Evolutionary conservation across 2,329 filamentous ascomycete genomes (phyloP), one percentile per base, ranked within the genome.

Genomic region (Fusarium kyushuense): DNA sequence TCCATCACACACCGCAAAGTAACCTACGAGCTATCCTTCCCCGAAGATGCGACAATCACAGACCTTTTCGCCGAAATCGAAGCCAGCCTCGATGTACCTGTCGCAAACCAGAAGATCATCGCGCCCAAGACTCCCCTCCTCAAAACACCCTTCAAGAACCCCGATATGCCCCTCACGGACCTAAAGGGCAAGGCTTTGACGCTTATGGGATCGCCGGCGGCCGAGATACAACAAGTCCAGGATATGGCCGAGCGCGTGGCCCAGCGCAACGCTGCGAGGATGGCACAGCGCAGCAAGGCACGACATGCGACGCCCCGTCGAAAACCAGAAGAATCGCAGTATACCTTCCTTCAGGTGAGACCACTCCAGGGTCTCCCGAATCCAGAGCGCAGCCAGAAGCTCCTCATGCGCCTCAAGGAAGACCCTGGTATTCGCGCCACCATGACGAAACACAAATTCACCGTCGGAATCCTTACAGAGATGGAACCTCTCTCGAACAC

Each of bases 401-500:
- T 95, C 72, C 86, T 99, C 3, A 84, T 91, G 76, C 87, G 92
- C 1, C 84, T 99, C 5, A 89, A 89, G 67, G 86, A 90, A 63
- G 96, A 99, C 77, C 90, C 92, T 0, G 96, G 96, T 10, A 95
- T 99, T 79, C 90, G 90, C 67, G 84, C 90, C 1, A 86, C 89
- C 1, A 99, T 99, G 96, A 84, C 86, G 17, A 90, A 89, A 72
- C 94, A 97, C 81, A 87, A 89, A 67, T 97, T 97, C 82, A 87
- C 86, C 21, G 96, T 99, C 1, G 90, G 90, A 0, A 79, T 98
- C 5, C 84, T 99, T 27, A 97, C 94, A 0, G 96, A 99, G 80
- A 98, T 99, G 95, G 92, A 99, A 73, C 96, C 96, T 0, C 84
- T 90, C 0, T 86, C 90, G 70, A 89, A 97, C 78, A 97, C 94